A percentile compares a stretch with the other conserved stretches of the same genome.
Evolutionary conservation across 352 stramenopile genomes (phyloP).

Genomic region (Globisporangium spinosum): DNA sequence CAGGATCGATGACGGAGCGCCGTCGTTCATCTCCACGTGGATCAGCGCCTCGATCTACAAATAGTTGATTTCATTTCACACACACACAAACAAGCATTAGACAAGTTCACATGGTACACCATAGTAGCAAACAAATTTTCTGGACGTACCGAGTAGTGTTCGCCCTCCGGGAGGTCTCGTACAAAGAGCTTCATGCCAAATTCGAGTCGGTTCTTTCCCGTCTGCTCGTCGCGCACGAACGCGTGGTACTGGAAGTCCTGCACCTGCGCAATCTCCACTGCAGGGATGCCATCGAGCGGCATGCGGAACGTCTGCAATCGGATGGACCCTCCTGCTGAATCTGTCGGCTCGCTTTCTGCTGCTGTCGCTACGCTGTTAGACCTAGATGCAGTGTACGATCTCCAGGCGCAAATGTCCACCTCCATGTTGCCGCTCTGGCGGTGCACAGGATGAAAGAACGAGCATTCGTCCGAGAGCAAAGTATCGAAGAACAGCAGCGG

Average conservation of each 20-base stretch:
- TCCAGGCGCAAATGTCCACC: conserved; percentile 60
- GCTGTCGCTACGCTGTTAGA: conserved; percentile 11
- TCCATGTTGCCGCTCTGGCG: conserved; percentile 50
- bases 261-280: conserved; percentile 40
- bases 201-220: conserved; percentile 39
- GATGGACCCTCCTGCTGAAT: conserved; percentile 23
- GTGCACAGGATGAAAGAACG: conserved; percentile 38
- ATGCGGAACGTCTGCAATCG: conserved; percentile 60
- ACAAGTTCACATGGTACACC: no score
- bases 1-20: conserved; percentile 27
- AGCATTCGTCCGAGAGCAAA: conserved; percentile 51
- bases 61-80: neutral
- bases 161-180: conserved; percentile 42
- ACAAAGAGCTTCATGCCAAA: conserved; percentile 71
- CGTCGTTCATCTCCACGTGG: conserved; percentile 36
- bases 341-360: neutral
- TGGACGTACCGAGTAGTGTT: conserved; percentile 51
- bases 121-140: no score
- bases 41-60: conserved; percentile 41
- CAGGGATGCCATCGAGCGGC: conserved; percentile 43
- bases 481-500: conserved; percentile 53
- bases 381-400: conserved; percentile 2
- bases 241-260: conserved; percentile 65
- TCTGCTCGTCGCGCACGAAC: conserved; percentile 25
- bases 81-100: no score